Conservation (phyloP, 169 alveolate species). For the Plasmodium coatneyi region DNA sequence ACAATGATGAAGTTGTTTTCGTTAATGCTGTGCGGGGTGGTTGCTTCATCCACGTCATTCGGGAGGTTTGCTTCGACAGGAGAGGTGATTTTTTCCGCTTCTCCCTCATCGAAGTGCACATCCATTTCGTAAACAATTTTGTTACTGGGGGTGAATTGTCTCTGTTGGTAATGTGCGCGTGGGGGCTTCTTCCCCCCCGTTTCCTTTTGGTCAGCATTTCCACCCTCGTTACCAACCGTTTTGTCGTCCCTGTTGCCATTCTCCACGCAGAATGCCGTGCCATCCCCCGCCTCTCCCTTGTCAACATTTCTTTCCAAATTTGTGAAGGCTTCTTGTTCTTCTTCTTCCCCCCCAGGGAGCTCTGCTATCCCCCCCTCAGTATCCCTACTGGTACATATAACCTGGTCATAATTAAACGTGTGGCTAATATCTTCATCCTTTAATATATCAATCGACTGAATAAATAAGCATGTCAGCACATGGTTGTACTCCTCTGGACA, state of each 20-base stretch:
- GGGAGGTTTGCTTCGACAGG: neutral
- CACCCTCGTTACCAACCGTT: neutral
- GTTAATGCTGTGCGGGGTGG: neutral
- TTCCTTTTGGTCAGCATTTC: neutral
- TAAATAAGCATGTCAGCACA: constrained; percentile 54
- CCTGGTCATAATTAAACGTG: constrained; percentile 64
- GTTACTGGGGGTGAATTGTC: neutral
- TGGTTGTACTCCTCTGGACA: constrained; percentile 56
- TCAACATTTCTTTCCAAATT: neutral
- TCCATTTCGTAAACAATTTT: constrained; percentile 51
- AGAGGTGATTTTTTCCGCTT: neutral
- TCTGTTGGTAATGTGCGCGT: neutral
- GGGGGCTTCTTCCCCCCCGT: neutral
- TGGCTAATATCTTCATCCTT: constrained; percentile 53
- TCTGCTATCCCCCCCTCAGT: neutral
- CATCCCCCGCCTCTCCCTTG: neutral
- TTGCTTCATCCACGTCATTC: neutral
- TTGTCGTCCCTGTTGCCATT: neutral
- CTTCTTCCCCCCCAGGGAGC: neutral
- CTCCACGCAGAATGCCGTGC: neutral
- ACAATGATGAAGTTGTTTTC: constrained; percentile 59
- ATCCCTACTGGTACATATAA: constrained; percentile 20
- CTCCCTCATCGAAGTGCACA: constrained; percentile 9
- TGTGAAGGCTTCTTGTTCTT: neutral
- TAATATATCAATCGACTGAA: constrained; percentile 56